phyloP scores from a whole-genome alignment of 805 yeast species.

The Yarrowia yakushimensis region DNA sequence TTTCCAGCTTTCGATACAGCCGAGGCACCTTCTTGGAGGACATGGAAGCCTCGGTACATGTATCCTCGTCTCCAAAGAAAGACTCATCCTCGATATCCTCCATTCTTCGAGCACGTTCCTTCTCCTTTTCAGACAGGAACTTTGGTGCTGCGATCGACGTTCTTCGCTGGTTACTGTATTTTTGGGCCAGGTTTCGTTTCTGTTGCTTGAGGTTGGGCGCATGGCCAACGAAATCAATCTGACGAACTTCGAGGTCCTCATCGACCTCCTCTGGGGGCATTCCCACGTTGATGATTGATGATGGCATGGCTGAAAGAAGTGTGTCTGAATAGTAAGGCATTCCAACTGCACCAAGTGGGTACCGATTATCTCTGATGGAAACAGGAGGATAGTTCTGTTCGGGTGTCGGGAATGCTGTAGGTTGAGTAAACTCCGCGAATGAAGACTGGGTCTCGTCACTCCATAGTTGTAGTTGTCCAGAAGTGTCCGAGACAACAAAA shows the following conservation, averaged over 20 bases:
- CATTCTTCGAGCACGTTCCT: slow-evolving; percentile 34
- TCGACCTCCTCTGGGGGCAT: slow-evolving; percentile 56
- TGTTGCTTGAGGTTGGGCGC: slow-evolving; percentile 61
- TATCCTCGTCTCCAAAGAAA: slow-evolving; percentile 25
- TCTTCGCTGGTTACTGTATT: slow-evolving; percentile 33
- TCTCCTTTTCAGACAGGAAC: slow-evolving; percentile 57
- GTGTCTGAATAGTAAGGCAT: slow-evolving; percentile 80
- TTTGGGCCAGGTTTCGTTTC: slow-evolving; percentile 46
- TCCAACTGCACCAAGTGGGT: slow-evolving; percentile 70
- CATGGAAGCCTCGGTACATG: not conserved
- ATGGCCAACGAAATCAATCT: slow-evolving; percentile 40
- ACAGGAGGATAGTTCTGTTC: slow-evolving; percentile 29
- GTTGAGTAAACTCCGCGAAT: slow-evolving; percentile 44
- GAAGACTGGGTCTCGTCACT: slow-evolving; percentile 47
- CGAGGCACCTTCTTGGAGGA: slow-evolving; percentile 54
- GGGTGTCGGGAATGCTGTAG: slow-evolving; percentile 52
- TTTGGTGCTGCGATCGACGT: slow-evolving; percentile 42
- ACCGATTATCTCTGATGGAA: slow-evolving; percentile 42
- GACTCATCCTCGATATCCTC: slow-evolving; percentile 32
- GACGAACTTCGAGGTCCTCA: slow-evolving; percentile 43
- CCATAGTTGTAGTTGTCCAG: slow-evolving; percentile 67
- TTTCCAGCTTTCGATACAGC: slow-evolving; percentile 69
- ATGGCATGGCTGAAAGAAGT: slow-evolving; percentile 50
- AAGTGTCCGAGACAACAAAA: slow-evolving; percentile 63
- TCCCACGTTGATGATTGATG: slow-evolving; percentile 59